Evolutionary conservation across 371 early-diverging fungal species (phyloP), one percentile per base, ranked within the genome.

Genomic region (Mucor racemosus): DNA sequence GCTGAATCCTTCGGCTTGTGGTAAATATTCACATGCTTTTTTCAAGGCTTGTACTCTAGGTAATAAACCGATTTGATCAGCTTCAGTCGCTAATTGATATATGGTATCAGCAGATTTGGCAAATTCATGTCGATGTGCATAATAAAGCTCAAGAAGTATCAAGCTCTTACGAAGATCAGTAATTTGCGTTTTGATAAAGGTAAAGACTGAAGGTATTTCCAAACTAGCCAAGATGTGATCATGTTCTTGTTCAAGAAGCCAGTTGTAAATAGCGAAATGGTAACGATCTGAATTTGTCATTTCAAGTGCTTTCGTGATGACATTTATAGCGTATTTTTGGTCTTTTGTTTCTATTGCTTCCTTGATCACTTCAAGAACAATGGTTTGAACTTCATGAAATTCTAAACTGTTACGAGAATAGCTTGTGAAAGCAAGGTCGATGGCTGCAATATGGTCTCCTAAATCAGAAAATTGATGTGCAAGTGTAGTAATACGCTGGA

Each of bases 261-360:
- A 71, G 11, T 41, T 2, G 34, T 67, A 71, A 13, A 67, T 58
- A 10, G 31, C 17, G 34, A 48, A 55, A 11, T 71, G 71, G 11
- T 63, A 71, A 7, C 13, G 5, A 17, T 66, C 54, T 13, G 62
- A 53, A 17, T 36, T n/a, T 1, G 59, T 31, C 15, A 62, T 13
- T n/a, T 59, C 26, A 14, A 68, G 58, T 9, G 68, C 58, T 1
- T 54, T 50, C 17, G 57, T 19, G 14, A 63, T 13, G 1, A 56
- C 35, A 11, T 39, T 14, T 35, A 21, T 33, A 36, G 57, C 57
- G 13, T 58, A 15, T 38, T 15, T n/a, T 5, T 50, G n/a, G 19
- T 58, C 11, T 13, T 39, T 1, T 13, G 11, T 14, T 36, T 31
- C 15, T 35, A 65, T 13, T 21, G 48, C 39, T 8, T 65, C 14